A percentile compares a stretch with the other conserved stretches of the same genome.
Evolutionary conservation across 352 stramenopile genomes (phyloP).

Genomic region (Phytophthora pseudosyringae): DNA sequence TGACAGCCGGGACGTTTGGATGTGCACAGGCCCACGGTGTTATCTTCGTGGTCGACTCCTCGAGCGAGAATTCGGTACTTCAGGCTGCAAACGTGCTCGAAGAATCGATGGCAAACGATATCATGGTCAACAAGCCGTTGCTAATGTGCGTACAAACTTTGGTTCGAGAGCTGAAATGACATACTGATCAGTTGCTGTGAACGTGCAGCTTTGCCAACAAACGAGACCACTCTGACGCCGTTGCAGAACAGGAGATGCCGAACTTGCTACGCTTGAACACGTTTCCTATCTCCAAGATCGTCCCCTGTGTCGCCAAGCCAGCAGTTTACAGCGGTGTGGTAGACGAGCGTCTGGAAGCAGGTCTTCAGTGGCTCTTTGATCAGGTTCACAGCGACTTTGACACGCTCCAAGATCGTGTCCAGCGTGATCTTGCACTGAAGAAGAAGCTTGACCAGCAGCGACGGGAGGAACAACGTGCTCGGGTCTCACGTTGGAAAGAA

Average conservation of each 20-base stretch:
- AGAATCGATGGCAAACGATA: conserved; percentile 57
- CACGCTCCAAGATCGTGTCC: conserved; percentile 52
- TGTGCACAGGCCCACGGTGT: conserved; percentile 60
- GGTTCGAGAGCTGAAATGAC: neutral
- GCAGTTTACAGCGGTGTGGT: conserved; percentile 52
- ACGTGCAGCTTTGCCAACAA: conserved; percentile 82
- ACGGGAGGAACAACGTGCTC: conserved; percentile 62
- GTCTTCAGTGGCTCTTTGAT: conserved; percentile 76
- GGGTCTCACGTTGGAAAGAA: conserved; percentile 75
- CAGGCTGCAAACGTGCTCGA: conserved; percentile 58
- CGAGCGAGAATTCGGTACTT: conserved; percentile 49
- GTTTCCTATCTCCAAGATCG: conserved; percentile 49
- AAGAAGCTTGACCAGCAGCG: conserved; percentile 65
- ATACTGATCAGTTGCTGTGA: neutral
- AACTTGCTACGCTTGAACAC: conserved; percentile 45
- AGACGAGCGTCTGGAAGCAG: conserved; percentile 69
- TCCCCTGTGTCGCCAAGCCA: conserved; percentile 71
- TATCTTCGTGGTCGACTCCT: conserved; percentile 81
- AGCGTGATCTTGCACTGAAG: conserved; percentile 55
- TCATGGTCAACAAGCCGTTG: conserved; percentile 69
- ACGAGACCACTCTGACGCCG: conserved; percentile 48
- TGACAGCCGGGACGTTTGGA: conserved; percentile 3
- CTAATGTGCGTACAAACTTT: conserved; percentile 55
- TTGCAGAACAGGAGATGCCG: conserved; percentile 49
- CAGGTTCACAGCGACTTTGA: conserved; percentile 66